Base-by-base conservation (phyloP, 257 asterid species). In the Lycium barbarum region DNA sequence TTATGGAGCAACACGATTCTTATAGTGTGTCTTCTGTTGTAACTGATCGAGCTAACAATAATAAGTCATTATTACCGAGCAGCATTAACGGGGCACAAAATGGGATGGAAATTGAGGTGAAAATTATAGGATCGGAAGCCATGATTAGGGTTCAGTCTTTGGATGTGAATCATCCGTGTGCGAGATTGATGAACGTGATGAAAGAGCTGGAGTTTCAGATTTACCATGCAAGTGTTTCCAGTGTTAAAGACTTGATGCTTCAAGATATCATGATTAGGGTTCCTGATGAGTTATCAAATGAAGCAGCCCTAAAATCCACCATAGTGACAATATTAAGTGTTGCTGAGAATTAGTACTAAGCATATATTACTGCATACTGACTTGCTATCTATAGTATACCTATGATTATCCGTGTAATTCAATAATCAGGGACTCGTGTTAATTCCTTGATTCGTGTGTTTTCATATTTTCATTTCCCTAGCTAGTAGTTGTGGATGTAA, bases 231-330 rank as follows among this genome's bases (percentile, higher is more conserved):
- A 85, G 88, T 47, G 15, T 86, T 38, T 89, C 89, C 0, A 82
- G 82, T 36, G 79, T 90, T 0, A 86, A 84, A 62, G 88, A 71
- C 8, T 11, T 87, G 76, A 84, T 91, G 91, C 65, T 88, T 17
- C 94, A 91, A 65, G 90, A 88, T 71, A 78, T 91, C n/a, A 85
- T 90, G 9, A 62, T 91, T 33, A 86, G 85, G 84, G 67, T 85
- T 85, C 90, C 89, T 2, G 58, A 86, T n/a, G 89, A 85, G 38
- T 35, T 87, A n/a, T 17, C 78, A 0, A 82, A 61, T 78, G 90
- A 86, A 58, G 89, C 88, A 53, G 88, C 86, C 20, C 63, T 91
- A 14, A 90, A 85, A 84, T 40, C 86, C 9, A 90, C 90, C 15
- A 78, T 91, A 22, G 73, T 72, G 15, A n/a, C 59, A 68, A 86